Evolutionary conservation across 148 eudicot species (phyloP).

Genomic region (Simmondsia chinensis): DNA sequence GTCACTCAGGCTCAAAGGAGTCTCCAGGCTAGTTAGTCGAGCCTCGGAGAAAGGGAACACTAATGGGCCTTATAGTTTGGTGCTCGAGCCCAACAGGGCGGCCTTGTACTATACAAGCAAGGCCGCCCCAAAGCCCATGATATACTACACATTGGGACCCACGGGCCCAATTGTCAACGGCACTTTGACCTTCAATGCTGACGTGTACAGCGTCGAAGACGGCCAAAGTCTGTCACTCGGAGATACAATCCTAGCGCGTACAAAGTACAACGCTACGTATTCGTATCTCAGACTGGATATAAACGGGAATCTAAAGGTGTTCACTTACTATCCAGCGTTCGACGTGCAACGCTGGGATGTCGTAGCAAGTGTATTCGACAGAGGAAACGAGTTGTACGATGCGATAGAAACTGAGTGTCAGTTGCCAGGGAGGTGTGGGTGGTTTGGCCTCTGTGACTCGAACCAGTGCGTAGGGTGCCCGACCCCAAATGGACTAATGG

Average conservation of each 20-base stretch:
- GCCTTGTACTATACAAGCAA: slow-evolving; percentile 7
- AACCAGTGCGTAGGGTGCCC: slow-evolving; percentile 34
- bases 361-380: too few relatives aligned
- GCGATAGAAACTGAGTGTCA: slow-evolving; percentile 7
- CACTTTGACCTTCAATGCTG: too few relatives aligned
- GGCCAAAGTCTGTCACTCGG: too few relatives aligned
- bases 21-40: slow-evolving; percentile 14
- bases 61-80: slow-evolving; percentile 10
- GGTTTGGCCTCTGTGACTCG: slow-evolving; percentile 21
- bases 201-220: too few relatives aligned
- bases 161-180: too few relatives aligned
- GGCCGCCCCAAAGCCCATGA: neutral
- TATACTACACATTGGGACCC: neutral
- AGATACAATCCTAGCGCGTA: neutral
- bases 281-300: slow-evolving; percentile 4
- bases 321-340: slow-evolving; percentile 4
- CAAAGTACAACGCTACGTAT: slow-evolving; percentile 8
- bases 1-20: neutral
- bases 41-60: neutral
- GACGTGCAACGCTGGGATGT: slow-evolving; percentile 4
- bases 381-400: too few relatives aligned
- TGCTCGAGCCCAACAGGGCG: slow-evolving; percentile 1
- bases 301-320: slow-evolving; percentile 11
- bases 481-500: slow-evolving; percentile 15
- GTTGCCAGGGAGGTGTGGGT: slow-evolving; percentile 16